A percentile compares a stretch with the other conserved stretches of the same genome.
Evolutionary conservation across 768 basidiomycete species (phyloP).

Genomic region (Hygrocybe punicea): DNA sequence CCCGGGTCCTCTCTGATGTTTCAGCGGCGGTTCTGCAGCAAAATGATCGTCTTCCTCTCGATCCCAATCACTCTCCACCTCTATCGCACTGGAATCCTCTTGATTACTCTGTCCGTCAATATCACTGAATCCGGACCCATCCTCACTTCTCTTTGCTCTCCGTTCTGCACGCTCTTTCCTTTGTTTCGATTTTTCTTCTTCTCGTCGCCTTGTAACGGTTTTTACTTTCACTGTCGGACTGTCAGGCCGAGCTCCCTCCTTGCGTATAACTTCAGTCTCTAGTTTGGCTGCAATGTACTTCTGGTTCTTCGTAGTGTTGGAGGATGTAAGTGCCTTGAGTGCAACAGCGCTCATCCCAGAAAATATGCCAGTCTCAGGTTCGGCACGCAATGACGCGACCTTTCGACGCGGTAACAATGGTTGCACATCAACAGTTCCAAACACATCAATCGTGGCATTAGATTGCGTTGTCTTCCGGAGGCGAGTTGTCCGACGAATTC

Average conservation of each 20-base stretch:
- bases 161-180: slow-evolving; percentile 59
- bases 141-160: slow-evolving; percentile 49
- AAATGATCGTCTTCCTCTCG: slow-evolving; percentile 16
- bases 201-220: slow-evolving; percentile 62
- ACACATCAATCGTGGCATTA: slow-evolving; percentile 38
- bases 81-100: slow-evolving; percentile 27
- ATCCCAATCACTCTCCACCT: slow-evolving; percentile 25
- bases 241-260: slow-evolving; percentile 66
- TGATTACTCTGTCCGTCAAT: slow-evolving; percentile 33
- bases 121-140: slow-evolving; percentile 21
- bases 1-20: slow-evolving; percentile 65
- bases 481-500: slow-evolving; percentile 50
- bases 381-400: slow-evolving; percentile 26
- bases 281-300: slow-evolving; percentile 55
- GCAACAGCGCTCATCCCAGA: slow-evolving; percentile 67
- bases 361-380: slow-evolving; percentile 47
- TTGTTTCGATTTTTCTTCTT: slow-evolving; percentile 56
- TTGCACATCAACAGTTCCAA: slow-evolving; percentile 30
- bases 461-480: slow-evolving; percentile 41
- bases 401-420: slow-evolving; percentile 45
- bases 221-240: slow-evolving; percentile 75
- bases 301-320: slow-evolving; percentile 74
- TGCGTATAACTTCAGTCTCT: slow-evolving; percentile 68
- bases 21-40: slow-evolving; percentile 16
- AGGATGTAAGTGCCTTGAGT: slow-evolving; percentile 64